phyloP scores from a whole-genome alignment of 1,284 basidiomycete species.

The Ceratobasidium sp. region DNA sequence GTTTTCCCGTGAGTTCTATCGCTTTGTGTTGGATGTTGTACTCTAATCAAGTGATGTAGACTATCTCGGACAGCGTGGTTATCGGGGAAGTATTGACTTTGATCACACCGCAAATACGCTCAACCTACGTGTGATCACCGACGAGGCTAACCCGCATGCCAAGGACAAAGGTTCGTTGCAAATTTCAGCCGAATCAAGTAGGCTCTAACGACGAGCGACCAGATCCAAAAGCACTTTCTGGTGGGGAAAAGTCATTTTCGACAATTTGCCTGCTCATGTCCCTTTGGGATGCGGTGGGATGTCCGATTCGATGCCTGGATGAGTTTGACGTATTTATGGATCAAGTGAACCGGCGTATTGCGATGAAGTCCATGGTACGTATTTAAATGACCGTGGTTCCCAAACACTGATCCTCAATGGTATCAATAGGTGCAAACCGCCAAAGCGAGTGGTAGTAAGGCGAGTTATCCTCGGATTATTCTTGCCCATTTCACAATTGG shows the following conservation, averaged over 20 bases:
- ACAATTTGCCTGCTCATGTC: conserved; percentile 72
- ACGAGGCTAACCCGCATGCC: conserved; percentile 35
- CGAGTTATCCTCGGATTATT: conserved; percentile 55
- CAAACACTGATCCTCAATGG: conserved; percentile 35
- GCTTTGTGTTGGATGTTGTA: too few relatives aligned
- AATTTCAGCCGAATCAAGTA: background rate
- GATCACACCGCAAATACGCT: conserved; percentile 80
- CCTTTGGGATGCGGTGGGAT: too few relatives aligned
- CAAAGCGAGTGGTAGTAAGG: conserved; percentile 77
- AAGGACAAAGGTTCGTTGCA: conserved; percentile 38
- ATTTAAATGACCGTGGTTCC: background rate
- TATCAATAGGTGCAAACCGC: conserved; percentile 83
- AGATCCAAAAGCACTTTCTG: conserved; percentile 82
- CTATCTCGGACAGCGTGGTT: conserved; percentile 87
- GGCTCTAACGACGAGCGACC: conserved; percentile 53
- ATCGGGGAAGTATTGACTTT: conserved; percentile 86
- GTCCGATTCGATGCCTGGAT: conserved; percentile 88
- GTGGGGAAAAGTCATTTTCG: conserved; percentile 93
- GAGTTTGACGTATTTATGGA: conserved; percentile 98
- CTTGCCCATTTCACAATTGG: too few relatives aligned
- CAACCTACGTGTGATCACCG: conserved; percentile 70
- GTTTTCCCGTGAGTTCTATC: conserved; percentile 13
- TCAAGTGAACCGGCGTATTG: conserved; percentile 89
- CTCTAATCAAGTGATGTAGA: conserved; percentile 58
- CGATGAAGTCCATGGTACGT: conserved; percentile 91